Base-by-base conservation (phyloP, 139 green algal species). In the Coccomyxa sp. region DNA sequence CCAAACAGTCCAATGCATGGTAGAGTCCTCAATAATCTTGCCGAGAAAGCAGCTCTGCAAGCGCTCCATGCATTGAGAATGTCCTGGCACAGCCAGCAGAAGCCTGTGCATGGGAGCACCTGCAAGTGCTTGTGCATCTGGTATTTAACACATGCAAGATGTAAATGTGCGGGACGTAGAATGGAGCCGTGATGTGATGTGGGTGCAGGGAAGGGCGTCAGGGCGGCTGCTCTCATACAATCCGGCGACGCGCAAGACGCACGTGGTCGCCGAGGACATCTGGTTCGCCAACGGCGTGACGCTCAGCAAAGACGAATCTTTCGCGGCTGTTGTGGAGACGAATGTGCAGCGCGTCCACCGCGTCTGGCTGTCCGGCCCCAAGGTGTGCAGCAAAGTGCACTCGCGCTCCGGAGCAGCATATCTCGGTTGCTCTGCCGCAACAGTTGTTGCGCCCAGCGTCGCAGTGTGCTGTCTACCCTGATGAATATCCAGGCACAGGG, bases 281-380 rank as follows among this genome's bases (percentile, higher is more conserved):
- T 90, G 79, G 82, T 91, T 82, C 79, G 77, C 88, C 45, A 91
- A 91, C 25, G 88, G 88, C 63, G 82, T 88, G 51, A 86, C 84
- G 25, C 68, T 90, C 59, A 57, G 79, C 1, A 25, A 74, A 12
- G 84, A 90, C 59, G 86, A 82, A 16, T 81, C 30, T 58, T 91
- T 83, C 31, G 81, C 87, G 59, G 74, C 77, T 13, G 82, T 92
- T 1, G 87, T 58, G 21, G 87, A 91, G 67, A 92, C 88, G 0
- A 87, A 84, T 18, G 31, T 68, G 23, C 30, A 84, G 75, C 63
- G 85, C 13, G 60, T 95, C 27, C 57, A 84, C 11, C 82, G 87
- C n/a, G 81, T 89, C 68, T 95, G 89, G 88, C 88, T 97, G 13
- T 86, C 82, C 25, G 93, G 93, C 14, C 86, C 90, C 51, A 88